phyloP scores from a whole-genome alignment of 2,329 filamentous ascomycete genomes.

The Ascochyta koolunga region DNA sequence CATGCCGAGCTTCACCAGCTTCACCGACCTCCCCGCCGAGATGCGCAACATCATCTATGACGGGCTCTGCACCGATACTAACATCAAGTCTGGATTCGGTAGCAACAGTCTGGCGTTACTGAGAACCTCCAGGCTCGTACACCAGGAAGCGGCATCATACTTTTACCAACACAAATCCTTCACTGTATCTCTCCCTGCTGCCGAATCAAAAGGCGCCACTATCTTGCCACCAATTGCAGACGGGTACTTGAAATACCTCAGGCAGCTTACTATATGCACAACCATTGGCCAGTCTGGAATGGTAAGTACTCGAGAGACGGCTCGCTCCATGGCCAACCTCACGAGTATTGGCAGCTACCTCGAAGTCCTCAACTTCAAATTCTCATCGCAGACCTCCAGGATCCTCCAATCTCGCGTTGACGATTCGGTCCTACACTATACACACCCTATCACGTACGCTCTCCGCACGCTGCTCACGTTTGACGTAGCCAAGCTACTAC shows the following conservation, averaged over 20 bases:
- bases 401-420: not conserved
- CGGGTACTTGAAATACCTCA: not conserved
- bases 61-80: conserved; percentile 13
- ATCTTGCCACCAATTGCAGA: conserved; percentile 1
- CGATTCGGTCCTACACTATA: not conserved
- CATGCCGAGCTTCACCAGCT: conserved; percentile 4
- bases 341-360: not conserved
- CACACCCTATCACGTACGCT: not conserved
- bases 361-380: not conserved
- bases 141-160: conserved; percentile 28
- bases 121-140: conserved; percentile 21
- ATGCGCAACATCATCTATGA: conserved; percentile 28
- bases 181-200: conserved; percentile 17
- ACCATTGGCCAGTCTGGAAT: not conserved
- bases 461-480: not conserved
- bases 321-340: not conserved
- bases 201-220: not conserved
- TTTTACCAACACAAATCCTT: conserved; percentile 29
- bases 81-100: no score
- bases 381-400: not conserved
- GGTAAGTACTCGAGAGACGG: not conserved
- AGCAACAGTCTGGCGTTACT: conserved; percentile 18
- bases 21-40: conserved; percentile 24
- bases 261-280: not conserved
- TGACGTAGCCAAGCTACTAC: not conserved